These are phyloP conservation scores for Borealophlyctis nickersoniae DNA, from an alignment of 192 early-diverging fungal species.

Conservation along the genomic window DNA sequence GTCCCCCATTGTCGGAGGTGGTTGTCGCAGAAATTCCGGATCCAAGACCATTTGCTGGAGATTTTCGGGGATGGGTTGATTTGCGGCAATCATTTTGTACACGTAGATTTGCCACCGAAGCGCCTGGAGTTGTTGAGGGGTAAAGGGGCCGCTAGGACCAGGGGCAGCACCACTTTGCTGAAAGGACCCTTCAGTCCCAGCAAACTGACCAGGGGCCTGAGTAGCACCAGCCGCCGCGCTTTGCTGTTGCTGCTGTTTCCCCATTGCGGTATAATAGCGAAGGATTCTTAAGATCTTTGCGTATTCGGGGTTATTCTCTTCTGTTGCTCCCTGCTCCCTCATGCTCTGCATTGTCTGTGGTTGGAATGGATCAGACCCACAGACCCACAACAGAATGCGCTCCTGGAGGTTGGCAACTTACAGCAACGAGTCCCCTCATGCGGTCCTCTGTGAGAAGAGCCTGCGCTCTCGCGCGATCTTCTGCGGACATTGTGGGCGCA, in stretches of 20 bases:
- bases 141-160: conserved; percentile 26
- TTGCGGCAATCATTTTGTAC: conserved; percentile 76
- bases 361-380: neutral
- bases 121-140: conserved; percentile 58
- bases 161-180: neutral
- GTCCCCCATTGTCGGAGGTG: conserved; percentile 39
- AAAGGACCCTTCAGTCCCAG: neutral
- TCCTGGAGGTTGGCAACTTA: conserved; percentile 1
- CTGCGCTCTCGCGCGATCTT: too few relatives aligned
- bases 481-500: too few relatives aligned
- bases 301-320: conserved; percentile 73
- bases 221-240: conserved; percentile 29
- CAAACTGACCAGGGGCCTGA: neutral
- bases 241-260: conserved; percentile 28
- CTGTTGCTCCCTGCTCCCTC: conserved; percentile 68
- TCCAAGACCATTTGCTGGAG: conserved; percentile 71
- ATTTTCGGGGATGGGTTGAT: conserved; percentile 71
- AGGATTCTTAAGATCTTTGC: conserved; percentile 65
- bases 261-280: conserved; percentile 36
- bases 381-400: neutral
- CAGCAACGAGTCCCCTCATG: conserved; percentile 3
- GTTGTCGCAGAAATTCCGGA: conserved; percentile 7
- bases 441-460: conserved; percentile 7
- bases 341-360: conserved; percentile 45
- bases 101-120: conserved; percentile 82